These are phyloP conservation scores for Psilocybe cyanescens DNA, from an alignment of 768 basidiomycete species.

Conservation along the genomic window DNA sequence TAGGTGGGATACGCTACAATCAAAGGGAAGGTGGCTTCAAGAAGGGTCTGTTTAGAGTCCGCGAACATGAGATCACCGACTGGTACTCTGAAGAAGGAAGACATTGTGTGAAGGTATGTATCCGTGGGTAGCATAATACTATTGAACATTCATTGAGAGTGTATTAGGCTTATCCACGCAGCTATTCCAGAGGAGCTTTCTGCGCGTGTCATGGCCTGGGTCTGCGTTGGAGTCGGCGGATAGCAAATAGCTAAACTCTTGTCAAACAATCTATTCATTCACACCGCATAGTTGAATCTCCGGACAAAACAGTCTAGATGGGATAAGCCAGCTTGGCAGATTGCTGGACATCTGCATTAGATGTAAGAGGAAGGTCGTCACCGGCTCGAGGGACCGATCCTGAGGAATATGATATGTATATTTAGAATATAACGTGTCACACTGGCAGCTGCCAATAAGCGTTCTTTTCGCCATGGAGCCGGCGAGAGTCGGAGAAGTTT, in stretches of 20 bases:
- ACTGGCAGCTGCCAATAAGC: background rate
- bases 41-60: background rate
- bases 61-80: background rate
- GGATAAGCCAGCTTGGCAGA: background rate
- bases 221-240: background rate
- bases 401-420: background rate
- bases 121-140: too few species aligned
- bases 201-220: background rate
- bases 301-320: background rate
- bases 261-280: background rate
- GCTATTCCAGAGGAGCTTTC: background rate
- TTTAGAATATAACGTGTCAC: background rate
- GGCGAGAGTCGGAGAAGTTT: background rate
- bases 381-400: background rate
- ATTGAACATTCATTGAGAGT: too few species aligned
- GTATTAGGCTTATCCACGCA: too few species aligned
- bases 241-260: background rate
- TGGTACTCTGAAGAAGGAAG: background rate
- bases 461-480: background rate
- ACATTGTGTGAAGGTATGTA: background rate
- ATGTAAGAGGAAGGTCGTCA: conserved; percentile 4
- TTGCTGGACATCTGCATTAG: background rate
- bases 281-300: background rate
- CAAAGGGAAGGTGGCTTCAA: background rate
- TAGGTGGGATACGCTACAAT: background rate